Evolutionary conservation across 2,329 filamentous ascomycete genomes (phyloP).

Genomic region (Catunica adiposa): DNA sequence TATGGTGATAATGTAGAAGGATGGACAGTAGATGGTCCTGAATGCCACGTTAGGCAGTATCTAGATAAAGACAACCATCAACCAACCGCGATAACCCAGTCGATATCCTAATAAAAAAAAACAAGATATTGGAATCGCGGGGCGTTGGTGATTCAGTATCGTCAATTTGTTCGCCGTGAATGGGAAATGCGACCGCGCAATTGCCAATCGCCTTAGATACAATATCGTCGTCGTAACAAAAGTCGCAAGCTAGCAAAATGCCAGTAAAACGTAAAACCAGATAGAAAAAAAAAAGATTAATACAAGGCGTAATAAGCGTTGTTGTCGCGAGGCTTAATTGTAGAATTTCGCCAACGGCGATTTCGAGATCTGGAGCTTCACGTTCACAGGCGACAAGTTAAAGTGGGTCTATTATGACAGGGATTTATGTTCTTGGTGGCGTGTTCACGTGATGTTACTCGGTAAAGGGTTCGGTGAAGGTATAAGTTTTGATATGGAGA

Average conservation of each 20-base stretch:
- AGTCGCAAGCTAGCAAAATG: too few relatives aligned
- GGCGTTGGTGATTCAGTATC: too few relatives aligned
- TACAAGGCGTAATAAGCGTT: not conserved
- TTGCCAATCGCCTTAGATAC: not conserved
- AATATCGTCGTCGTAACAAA: not conserved
- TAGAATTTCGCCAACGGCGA: not conserved
- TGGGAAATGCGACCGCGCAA: not conserved
- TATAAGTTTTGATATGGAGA: too few relatives aligned
- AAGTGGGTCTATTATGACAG: constrained; percentile 1
- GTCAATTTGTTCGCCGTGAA: too few relatives aligned
- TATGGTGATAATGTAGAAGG: not conserved
- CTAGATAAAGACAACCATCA: not conserved
- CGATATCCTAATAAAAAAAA: too few relatives aligned
- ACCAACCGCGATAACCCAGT: not conserved
- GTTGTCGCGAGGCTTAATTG: not conserved
- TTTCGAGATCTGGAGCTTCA: not conserved
- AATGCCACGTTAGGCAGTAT: not conserved
- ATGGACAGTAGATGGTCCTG: not conserved
- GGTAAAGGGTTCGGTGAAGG: not conserved
- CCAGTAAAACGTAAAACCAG: not conserved
- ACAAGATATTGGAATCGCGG: too few relatives aligned
- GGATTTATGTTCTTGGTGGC: not conserved
- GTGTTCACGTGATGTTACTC: constrained; percentile 6
- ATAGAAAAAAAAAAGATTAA: not conserved
- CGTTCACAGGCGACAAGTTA: not conserved